These are phyloP conservation scores for Cystobasidium slooffiae DNA, from an alignment of 1,284 basidiomycete genomes.

Conservation along the genomic window DNA sequence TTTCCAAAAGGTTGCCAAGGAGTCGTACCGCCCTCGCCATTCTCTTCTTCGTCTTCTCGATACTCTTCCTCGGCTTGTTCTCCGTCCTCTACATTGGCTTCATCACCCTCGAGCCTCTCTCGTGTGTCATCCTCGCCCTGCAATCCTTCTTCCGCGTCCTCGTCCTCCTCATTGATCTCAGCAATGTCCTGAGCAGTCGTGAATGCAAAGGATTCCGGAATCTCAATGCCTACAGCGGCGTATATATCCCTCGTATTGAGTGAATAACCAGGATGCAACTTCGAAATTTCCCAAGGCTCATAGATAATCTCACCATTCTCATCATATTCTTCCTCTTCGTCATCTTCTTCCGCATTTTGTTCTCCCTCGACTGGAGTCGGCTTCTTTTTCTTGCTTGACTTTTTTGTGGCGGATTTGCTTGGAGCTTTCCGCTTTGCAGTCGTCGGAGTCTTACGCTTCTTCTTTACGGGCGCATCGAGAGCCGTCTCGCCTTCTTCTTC, in stretches of 20 bases:
- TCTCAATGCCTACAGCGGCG: constrained; percentile 3
- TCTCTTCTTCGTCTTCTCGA: constrained; percentile 8
- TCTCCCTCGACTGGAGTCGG: not conserved
- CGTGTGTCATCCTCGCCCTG: not conserved
- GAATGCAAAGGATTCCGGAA: constrained; percentile 5
- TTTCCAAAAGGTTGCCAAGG: constrained; percentile 5
- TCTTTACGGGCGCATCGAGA: not conserved
- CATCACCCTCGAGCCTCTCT: too few relatives aligned
- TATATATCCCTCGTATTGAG: constrained; percentile 23
- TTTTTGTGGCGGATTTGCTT: constrained; percentile 2
- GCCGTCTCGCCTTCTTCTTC: not conserved
- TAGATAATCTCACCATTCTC: not conserved
- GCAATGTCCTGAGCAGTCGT: constrained; percentile 21
- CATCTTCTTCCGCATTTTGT: not conserved
- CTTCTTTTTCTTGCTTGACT: not conserved
- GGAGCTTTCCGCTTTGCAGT: constrained; percentile 18
- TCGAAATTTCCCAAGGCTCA: constrained; percentile 21
- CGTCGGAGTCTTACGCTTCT: not conserved
- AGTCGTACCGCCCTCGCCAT: not conserved
- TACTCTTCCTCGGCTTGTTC: constrained; percentile 9
- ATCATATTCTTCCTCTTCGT: not conserved
- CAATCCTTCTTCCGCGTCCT: not conserved
- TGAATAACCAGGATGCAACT: constrained; percentile 15
- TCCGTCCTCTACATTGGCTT: not conserved
- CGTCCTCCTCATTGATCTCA: not conserved